phyloP scores from a whole-genome alignment of 169 alveolate genomes.

The Cryptosporidium sp. region DNA sequence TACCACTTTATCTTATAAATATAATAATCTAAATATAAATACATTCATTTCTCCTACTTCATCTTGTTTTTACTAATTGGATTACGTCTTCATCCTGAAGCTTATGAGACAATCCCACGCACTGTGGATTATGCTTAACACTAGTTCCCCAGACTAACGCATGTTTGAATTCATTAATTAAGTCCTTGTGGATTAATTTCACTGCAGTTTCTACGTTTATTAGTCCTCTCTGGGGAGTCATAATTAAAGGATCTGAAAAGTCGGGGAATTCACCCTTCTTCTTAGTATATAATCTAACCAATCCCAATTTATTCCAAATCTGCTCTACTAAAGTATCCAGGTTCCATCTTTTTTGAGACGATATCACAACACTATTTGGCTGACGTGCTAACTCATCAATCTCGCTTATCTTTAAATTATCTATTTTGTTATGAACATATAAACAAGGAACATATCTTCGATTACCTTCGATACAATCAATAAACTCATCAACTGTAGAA shows the following conservation, averaged over 20 bases:
- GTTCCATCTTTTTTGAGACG: conserved; percentile 85
- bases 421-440: conserved; percentile 93
- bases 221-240: conserved; percentile 89
- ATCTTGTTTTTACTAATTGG: conserved; percentile 84
- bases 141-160: conserved; percentile 92
- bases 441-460: conserved; percentile 92
- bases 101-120: conserved; percentile 87
- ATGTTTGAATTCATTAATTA: conserved; percentile 85
- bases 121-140: conserved; percentile 89
- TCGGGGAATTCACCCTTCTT: conserved; percentile 90
- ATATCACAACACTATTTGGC: conserved; percentile 84
- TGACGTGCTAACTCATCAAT: conserved; percentile 87
- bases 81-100: conserved; percentile 90
- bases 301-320: conserved; percentile 89
- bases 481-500: conserved; percentile 88
- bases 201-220: conserved; percentile 84
- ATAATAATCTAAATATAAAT: neutral
- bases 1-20: neutral
- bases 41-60: neutral
- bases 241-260: conserved; percentile 87
- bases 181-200: conserved; percentile 86
- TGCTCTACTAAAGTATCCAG: conserved; percentile 85
- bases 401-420: conserved; percentile 88
- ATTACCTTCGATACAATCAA: conserved; percentile 92
- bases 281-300: conserved; percentile 91